Evolutionary conservation across 106 monocot species (phyloP).

Genomic region (Acorus calamus): DNA sequence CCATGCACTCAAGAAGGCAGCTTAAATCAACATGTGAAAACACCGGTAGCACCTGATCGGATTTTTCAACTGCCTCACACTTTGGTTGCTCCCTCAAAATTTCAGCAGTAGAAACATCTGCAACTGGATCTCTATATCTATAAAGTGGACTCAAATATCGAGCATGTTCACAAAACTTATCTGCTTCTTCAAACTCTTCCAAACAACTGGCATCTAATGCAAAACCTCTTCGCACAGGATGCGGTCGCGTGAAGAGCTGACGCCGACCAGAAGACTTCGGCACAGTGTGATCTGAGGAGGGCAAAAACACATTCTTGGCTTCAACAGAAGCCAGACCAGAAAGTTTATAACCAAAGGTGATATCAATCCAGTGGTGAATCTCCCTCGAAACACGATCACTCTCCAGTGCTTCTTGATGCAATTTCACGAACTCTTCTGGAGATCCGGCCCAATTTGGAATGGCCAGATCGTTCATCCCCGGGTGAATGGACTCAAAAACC

Average conservation of each 20-base stretch:
- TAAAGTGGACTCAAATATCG: slow-evolving; percentile 52
- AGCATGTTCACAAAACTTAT: slow-evolving; percentile 53
- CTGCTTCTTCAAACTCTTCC: slow-evolving; percentile 65
- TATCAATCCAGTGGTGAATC: slow-evolving; percentile 97
- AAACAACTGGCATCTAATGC: slow-evolving; percentile 28
- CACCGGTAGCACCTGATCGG: background rate
- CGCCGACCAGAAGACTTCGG: slow-evolving; percentile 69
- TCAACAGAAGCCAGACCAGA: slow-evolving; percentile 65
- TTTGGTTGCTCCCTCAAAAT: background rate
- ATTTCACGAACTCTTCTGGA: slow-evolving; percentile 74
- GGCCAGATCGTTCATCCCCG: slow-evolving; percentile 84
- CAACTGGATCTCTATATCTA: slow-evolving; percentile 13
- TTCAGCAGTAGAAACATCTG: slow-evolving; percentile 1
- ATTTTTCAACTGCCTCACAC: background rate
- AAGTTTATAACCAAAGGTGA: slow-evolving; percentile 94
- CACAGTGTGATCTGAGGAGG: slow-evolving; percentile 43
- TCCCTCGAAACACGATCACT: slow-evolving; percentile 71
- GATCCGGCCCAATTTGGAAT: slow-evolving; percentile 78
- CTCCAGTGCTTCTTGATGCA: slow-evolving; percentile 81
- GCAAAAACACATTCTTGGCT: slow-evolving; percentile 94
- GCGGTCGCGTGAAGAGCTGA: slow-evolving; percentile 75
- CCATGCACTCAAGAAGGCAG: slow-evolving; percentile 61
- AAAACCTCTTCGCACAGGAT: slow-evolving; percentile 52
- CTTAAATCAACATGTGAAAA: slow-evolving; percentile 24
- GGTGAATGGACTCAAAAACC: slow-evolving; percentile 70